These are phyloP conservation scores for Conidiobolus incongruus DNA, from an alignment of 371 early-diverging fungal genomes.

Conservation along the genomic window DNA sequence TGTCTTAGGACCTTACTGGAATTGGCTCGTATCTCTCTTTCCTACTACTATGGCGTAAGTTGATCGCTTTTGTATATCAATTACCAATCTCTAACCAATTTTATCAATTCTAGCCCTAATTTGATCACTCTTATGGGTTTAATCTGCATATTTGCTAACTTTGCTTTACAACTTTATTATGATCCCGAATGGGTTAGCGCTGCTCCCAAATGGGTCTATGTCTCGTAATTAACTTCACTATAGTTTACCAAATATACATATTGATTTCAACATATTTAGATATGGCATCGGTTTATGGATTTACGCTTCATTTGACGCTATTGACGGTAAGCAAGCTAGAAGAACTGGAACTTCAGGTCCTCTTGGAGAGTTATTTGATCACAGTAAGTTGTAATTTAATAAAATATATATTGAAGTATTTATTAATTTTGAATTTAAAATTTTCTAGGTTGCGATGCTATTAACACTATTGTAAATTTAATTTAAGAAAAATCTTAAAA, in stretches of 20 bases:
- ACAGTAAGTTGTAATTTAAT: too few relatives aligned
- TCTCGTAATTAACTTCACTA: slow-evolving; percentile 18
- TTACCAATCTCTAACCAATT: too few relatives aligned
- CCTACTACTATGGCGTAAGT: slow-evolving; percentile 80
- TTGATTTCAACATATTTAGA: background rate
- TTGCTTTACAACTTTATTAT: slow-evolving; percentile 29
- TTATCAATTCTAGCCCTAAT: slow-evolving; percentile 58
- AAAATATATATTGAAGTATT: background rate
- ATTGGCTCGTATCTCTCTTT: slow-evolving; percentile 58
- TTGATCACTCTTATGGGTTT: slow-evolving; percentile 90
- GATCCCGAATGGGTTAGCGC: slow-evolving; percentile 53
- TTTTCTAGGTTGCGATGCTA: slow-evolving; percentile 61
- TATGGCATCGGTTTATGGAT: slow-evolving; percentile 70
- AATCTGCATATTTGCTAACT: slow-evolving; percentile 56
- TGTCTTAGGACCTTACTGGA: slow-evolving; percentile 80
- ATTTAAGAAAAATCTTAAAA: too few relatives aligned
- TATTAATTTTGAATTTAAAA: background rate
- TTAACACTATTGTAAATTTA: slow-evolving; percentile 51
- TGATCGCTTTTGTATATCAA: background rate
- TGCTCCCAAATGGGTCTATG: slow-evolving; percentile 70
- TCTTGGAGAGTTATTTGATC: slow-evolving; percentile 88
- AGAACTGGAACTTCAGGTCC: slow-evolving; percentile 83
- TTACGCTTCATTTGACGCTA: slow-evolving; percentile 91
- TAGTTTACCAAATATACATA: too few relatives aligned
- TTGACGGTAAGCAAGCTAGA: slow-evolving; percentile 97